phyloP scores from a whole-genome alignment of 1,284 basidiomycete species.

The Uromyces viciae-fabae region DNA sequence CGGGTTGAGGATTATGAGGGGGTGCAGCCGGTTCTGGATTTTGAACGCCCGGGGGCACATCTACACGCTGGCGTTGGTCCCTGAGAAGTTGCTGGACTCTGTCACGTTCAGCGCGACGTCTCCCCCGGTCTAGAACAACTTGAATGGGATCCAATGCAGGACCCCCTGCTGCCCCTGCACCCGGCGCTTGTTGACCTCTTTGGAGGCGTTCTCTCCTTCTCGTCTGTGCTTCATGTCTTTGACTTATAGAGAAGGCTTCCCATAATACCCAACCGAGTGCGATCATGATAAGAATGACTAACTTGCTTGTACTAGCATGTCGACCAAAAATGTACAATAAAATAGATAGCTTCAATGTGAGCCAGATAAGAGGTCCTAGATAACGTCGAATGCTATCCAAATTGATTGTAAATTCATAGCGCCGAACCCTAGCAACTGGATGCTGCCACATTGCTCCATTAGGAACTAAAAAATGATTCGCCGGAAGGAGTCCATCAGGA shows the following conservation, averaged over 20 bases:
- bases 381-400: constrained; percentile 50
- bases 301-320: constrained; percentile 49
- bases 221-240: constrained; percentile 35
- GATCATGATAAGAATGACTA: constrained; percentile 47
- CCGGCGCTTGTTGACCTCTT: constrained; percentile 27
- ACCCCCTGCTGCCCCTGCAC: constrained; percentile 11
- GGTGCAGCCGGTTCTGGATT: neutral
- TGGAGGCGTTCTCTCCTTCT: constrained; percentile 38
- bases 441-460: constrained; percentile 29
- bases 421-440: constrained; percentile 25
- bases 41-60: neutral
- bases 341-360: constrained; percentile 51
- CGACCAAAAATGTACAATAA: constrained; percentile 52
- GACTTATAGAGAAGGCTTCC: constrained; percentile 49
- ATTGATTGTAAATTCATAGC: constrained; percentile 50
- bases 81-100: constrained; percentile 4
- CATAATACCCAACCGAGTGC: constrained; percentile 50
- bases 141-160: constrained; percentile 40
- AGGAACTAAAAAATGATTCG: constrained; percentile 24
- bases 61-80: constrained; percentile 24
- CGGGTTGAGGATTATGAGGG: neutral
- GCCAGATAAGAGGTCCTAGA: constrained; percentile 50
- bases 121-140: constrained; percentile 41
- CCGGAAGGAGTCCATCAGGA: constrained; percentile 7
- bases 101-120: constrained; percentile 40